phyloP scores from a whole-genome alignment of 1,284 basidiomycete genomes.

The Pholiota adiposa region DNA sequence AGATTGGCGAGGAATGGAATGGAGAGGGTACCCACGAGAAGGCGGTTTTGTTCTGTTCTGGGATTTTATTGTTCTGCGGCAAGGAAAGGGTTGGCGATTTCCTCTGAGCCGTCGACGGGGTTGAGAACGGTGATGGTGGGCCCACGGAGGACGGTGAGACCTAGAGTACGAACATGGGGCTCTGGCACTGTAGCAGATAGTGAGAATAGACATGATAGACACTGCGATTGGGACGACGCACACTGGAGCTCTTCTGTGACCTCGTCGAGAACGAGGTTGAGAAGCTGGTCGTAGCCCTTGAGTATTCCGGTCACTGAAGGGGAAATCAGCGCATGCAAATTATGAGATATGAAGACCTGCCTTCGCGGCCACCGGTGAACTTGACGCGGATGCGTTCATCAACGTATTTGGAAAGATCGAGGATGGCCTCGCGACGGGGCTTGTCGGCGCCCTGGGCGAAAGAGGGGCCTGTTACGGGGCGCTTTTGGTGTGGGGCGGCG shows the following conservation, averaged over 20 bases:
- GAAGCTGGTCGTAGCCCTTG: slow-evolving; percentile 96
- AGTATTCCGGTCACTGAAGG: slow-evolving; percentile 85
- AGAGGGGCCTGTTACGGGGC: slow-evolving; percentile 46
- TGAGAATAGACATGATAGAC: slow-evolving; percentile 1
- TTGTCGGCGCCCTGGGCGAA: slow-evolving; percentile 71
- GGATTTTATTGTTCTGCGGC: slow-evolving; percentile 41
- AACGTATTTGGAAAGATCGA: slow-evolving; percentile 94
- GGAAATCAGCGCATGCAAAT: slow-evolving; percentile 4
- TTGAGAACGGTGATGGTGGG: slow-evolving; percentile 92
- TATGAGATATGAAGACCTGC: slow-evolving; percentile 43
- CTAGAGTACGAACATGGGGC: slow-evolving; percentile 69
- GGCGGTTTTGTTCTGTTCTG: background rate
- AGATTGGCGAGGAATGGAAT: background rate
- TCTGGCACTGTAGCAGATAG: slow-evolving; percentile 55
- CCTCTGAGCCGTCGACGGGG: slow-evolving; percentile 91
- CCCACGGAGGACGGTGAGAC: slow-evolving; percentile 87
- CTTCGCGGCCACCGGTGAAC: slow-evolving; percentile 96
- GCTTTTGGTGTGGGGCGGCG: slow-evolving; percentile 42
- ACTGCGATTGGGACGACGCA: slow-evolving; percentile 33
- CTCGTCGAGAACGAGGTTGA: slow-evolving; percentile 94
- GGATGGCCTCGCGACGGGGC: slow-evolving; percentile 93
- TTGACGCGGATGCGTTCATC: slow-evolving; percentile 94
- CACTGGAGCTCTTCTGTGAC: slow-evolving; percentile 80
- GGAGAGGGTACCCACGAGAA: background rate
- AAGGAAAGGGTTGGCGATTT: slow-evolving; percentile 85